phyloP scores from a whole-genome alignment of 441 rosid species.

The Brassica balearica region DNA sequence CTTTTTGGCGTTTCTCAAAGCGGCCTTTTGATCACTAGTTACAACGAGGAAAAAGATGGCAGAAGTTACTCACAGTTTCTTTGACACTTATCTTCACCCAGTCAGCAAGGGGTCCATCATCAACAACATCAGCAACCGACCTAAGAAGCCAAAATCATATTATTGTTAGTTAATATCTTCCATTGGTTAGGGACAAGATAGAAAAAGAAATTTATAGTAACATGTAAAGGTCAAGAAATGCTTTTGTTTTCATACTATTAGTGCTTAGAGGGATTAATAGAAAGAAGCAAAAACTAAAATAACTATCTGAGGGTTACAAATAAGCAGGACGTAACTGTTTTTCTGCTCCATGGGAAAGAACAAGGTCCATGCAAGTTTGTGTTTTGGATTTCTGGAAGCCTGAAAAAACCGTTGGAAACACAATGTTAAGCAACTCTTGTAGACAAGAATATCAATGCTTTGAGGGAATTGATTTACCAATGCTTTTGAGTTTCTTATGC shows the following conservation, averaged over 20 bases:
- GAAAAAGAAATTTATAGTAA: constrained; percentile 15
- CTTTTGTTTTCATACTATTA: constrained; percentile 17
- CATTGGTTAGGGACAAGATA: constrained; percentile 1
- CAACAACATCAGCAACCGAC: constrained; percentile 59
- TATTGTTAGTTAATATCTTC: constrained; percentile 14
- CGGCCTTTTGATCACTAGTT: constrained; percentile 3
- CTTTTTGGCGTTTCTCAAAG: constrained; percentile 1
- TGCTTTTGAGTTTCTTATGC: constrained; percentile 75
- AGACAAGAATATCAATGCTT: constrained; percentile 32
- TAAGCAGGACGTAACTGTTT: constrained; percentile 62
- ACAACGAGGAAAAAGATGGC: constrained; percentile 19
- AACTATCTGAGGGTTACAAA: constrained; percentile 20
- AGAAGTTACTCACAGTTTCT: constrained; percentile 60
- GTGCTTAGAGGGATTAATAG: background rate
- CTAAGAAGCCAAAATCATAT: constrained; percentile 48
- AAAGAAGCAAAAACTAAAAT: background rate
- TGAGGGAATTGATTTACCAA: constrained; percentile 54
- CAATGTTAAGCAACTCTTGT: constrained; percentile 25
- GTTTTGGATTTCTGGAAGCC: constrained; percentile 66
- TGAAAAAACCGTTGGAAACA: constrained; percentile 42
- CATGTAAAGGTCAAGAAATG: constrained; percentile 4
- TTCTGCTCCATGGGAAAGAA: constrained; percentile 52
- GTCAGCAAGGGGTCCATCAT: constrained; percentile 81
- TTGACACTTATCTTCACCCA: constrained; percentile 95
- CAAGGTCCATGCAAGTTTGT: constrained; percentile 51